Percentiles rank a stretch among this genome's conserved stretches.
Evolutionary conservation across 805 yeast genomes (phyloP).

Genomic region (Danielia reshetovae): DNA sequence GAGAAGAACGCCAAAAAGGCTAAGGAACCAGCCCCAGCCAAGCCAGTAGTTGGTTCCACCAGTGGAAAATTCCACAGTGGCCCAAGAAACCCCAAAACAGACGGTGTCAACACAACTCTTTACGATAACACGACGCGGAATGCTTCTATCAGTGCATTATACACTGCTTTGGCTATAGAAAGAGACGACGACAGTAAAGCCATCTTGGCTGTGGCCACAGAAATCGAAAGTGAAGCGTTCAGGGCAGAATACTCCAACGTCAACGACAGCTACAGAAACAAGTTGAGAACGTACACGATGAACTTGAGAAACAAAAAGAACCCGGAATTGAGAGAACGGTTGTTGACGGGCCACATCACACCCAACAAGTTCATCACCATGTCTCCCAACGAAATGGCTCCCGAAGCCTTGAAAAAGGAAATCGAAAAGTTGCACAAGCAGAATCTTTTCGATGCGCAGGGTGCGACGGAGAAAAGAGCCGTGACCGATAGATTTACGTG

Average conservation of each 20-base stretch:
- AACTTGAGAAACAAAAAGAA: slow-evolving; percentile 86
- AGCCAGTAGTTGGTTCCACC: slow-evolving; percentile 21
- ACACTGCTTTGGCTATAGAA: slow-evolving; percentile 85
- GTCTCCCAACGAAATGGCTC: slow-evolving; percentile 95
- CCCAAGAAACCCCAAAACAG: slow-evolving; percentile 77
- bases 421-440: slow-evolving; percentile 81
- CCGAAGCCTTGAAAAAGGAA: slow-evolving; percentile 82
- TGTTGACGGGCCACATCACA: slow-evolving; percentile 62
- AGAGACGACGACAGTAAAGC: slow-evolving; percentile 55
- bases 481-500: slow-evolving; percentile 95
- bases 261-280: slow-evolving; percentile 66
- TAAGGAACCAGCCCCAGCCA: slow-evolving; percentile 6
- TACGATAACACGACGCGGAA: slow-evolving; percentile 81
- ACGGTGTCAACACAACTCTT: slow-evolving; percentile 67
- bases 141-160: slow-evolving; percentile 76
- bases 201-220: slow-evolving; percentile 60
- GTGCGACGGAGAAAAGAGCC: slow-evolving; percentile 93
- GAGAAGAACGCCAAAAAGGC: slow-evolving; percentile 48
- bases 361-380: slow-evolving; percentile 68
- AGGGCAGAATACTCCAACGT: slow-evolving; percentile 54
- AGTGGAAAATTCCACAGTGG: slow-evolving; percentile 38
- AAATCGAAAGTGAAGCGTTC: slow-evolving; percentile 71
- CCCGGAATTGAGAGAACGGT: slow-evolving; percentile 71
- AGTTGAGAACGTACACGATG: slow-evolving; percentile 80
- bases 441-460: slow-evolving; percentile 94